Evolutionary conservation across 805 yeast genomes (phyloP), one percentile per base, ranked within the genome.

Genomic region (Barnettozyma wickerhamii): DNA sequence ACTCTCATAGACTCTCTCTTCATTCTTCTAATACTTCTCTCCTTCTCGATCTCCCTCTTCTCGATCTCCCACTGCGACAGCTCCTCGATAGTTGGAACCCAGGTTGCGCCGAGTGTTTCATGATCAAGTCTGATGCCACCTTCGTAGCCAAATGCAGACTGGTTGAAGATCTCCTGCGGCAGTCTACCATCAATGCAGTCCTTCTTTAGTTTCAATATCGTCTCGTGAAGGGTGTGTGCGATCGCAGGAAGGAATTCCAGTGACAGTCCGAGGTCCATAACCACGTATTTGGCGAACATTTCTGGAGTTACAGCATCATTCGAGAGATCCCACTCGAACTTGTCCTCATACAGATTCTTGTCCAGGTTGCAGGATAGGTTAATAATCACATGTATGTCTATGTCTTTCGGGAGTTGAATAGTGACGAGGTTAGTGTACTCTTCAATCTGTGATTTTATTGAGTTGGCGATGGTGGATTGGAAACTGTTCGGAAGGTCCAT

Each of bases 61-160:
- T 91, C 97, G 42, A 93, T 87, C 62, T 93, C 99, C 77, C 90
- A 88, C 40, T 86, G 90, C 2, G 93, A 80, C 44, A 93, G 71
- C 12, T 79, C 77, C 62, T 91, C 98, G 6, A 91, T 83, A 32
- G 79, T 73, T 20, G 99, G 99, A 40, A 82, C 81, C 95, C 96
- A 93, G 12, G 66, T 70, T 28, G 80, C 84, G 24, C 95, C 95
- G 19, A 86, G 72, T 37, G 78, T 79, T 55, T 84, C 93, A 23
- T 77, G 73, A 55, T 83, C 96, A 55, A 72, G 73, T 58, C 90
- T 77, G 66, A 76, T 64, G 33, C 95, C 86, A 1, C 83, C 79
- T 40, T 72, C 72, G 30, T 66, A 68, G n/a, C 77, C 79, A 51
- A 74, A 74, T 0, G 81, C 83, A 0, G 84, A 80, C 35, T 74